Evolutionary conservation across 345 rosid genomes (phyloP).

Genomic region (Durio zibethinus): DNA sequence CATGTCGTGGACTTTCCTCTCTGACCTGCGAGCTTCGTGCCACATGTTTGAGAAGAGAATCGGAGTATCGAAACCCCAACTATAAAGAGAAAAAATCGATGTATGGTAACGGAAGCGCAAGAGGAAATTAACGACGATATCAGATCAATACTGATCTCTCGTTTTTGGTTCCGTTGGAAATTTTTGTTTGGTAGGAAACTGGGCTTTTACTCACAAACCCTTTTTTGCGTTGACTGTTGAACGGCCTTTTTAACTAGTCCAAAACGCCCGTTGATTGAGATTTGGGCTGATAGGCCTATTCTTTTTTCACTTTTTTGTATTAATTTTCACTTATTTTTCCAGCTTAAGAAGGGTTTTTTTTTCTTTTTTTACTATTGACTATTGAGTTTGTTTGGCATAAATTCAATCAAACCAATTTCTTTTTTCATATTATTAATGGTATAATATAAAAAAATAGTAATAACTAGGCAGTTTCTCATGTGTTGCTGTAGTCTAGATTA

Average conservation of each 20-base stretch:
- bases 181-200: not conserved
- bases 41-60: slow-evolving; percentile 56
- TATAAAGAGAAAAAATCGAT: not conserved
- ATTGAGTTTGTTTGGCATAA: too few relatives aligned
- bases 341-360: too few relatives aligned
- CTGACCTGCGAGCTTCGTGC: slow-evolving; percentile 99
- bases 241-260: not conserved
- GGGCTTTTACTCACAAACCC: not conserved
- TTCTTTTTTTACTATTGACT: too few relatives aligned
- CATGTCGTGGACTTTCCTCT: slow-evolving; percentile 97
- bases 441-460: too few relatives aligned
- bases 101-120: not conserved
- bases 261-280: not conserved
- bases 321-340: too few relatives aligned
- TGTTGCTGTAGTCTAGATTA: too few relatives aligned
- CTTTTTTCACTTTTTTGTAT: not conserved
- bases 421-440: too few relatives aligned
- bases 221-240: not conserved
- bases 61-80: not conserved
- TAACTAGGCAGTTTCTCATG: too few relatives aligned
- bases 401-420: too few relatives aligned
- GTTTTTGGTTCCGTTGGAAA: not conserved
- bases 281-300: not conserved
- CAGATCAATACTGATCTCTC: not conserved
- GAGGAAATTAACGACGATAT: not conserved